phyloP scores from a whole-genome alignment of 1,284 basidiomycete genomes.

The Trametes sp. region DNA sequence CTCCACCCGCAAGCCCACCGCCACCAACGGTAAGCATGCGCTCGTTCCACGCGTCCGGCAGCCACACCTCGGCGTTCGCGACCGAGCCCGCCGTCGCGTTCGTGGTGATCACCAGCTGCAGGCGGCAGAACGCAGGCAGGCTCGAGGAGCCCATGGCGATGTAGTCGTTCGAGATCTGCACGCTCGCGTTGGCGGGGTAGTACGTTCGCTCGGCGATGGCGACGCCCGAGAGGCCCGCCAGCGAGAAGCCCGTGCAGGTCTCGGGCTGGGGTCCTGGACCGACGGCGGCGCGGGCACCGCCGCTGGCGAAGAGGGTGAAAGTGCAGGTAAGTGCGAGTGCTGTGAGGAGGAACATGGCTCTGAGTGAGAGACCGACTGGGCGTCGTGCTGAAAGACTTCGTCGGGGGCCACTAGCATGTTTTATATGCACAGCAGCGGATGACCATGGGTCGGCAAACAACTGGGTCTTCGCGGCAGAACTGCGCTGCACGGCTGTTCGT shows the following conservation, averaged over 20 bases:
- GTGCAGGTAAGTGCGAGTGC: too few species aligned
- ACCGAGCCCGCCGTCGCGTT: slow-evolving; percentile 33
- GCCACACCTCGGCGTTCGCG: slow-evolving; percentile 33
- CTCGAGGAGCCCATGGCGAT: slow-evolving; percentile 14
- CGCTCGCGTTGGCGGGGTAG: slow-evolving; percentile 20
- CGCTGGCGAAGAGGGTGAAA: too few species aligned
- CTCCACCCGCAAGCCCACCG: slow-evolving; percentile 30
- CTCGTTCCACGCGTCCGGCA: slow-evolving; percentile 35
- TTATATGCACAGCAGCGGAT: too few species aligned
- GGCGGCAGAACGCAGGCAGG: slow-evolving; percentile 33
- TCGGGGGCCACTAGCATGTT: too few species aligned
- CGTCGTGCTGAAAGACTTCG: too few species aligned
- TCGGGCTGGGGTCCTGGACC: too few species aligned
- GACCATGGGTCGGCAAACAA: too few species aligned
- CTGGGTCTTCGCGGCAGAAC: too few species aligned
- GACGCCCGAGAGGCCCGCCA: slow-evolving; percentile 5
- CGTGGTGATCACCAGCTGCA: slow-evolving; percentile 29
- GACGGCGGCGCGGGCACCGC: too few species aligned
- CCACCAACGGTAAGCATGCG: slow-evolving; percentile 32
- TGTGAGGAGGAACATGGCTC: too few species aligned
- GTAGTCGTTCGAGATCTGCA: slow-evolving; percentile 24
- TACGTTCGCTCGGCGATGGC: slow-evolving; percentile 18
- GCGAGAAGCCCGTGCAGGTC: background rate
- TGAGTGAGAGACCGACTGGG: too few species aligned
- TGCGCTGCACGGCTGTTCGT: too few species aligned